Percentiles rank a stretch among this genome's conserved stretches.
Conservation (phyloP, 2,329 filamentous ascomycete species). For the Septoria linicola region DNA sequence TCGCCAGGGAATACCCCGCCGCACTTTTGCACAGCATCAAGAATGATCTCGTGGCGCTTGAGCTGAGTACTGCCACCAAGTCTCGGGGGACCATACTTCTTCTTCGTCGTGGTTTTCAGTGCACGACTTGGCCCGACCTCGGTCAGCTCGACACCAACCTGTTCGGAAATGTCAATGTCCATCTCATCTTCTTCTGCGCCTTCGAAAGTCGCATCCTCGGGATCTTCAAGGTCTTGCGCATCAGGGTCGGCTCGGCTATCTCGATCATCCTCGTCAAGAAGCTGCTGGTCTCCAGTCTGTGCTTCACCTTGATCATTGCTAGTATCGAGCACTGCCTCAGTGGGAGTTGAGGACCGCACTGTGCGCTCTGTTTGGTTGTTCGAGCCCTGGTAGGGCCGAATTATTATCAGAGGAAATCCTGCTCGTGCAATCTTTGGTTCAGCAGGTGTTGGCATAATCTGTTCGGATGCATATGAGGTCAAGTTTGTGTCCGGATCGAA, state of each 20-base stretch:
- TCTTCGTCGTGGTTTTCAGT: constrained; percentile 6
- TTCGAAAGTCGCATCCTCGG: background rate
- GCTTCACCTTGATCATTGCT: background rate
- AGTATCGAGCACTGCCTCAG: background rate
- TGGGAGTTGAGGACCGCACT: background rate
- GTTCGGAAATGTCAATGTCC: constrained; percentile 6
- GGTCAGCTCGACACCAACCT: background rate
- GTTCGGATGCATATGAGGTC: background rate
- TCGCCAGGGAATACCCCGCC: constrained; percentile 57
- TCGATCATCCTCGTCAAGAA: background rate
- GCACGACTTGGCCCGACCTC: background rate
- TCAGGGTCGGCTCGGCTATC: background rate
- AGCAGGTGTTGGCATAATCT: background rate
- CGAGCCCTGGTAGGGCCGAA: constrained; percentile 1
- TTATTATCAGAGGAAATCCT: background rate
- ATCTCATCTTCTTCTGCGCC: constrained; percentile 1
- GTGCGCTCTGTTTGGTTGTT: background rate
- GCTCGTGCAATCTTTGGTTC: background rate
- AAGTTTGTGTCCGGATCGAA: no score
- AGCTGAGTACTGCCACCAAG: constrained; percentile 8
- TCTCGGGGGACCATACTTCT: constrained; percentile 4
- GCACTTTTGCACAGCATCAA: constrained; percentile 55
- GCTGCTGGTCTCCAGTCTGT: no score
- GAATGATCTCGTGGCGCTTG: constrained; percentile 51
- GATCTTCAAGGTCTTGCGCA: background rate